Percentiles rank a stretch among this genome's conserved stretches.
Conservation (phyloP, 1,284 basidiomycete species). For the Pseudozyma flocculosa region DNA sequence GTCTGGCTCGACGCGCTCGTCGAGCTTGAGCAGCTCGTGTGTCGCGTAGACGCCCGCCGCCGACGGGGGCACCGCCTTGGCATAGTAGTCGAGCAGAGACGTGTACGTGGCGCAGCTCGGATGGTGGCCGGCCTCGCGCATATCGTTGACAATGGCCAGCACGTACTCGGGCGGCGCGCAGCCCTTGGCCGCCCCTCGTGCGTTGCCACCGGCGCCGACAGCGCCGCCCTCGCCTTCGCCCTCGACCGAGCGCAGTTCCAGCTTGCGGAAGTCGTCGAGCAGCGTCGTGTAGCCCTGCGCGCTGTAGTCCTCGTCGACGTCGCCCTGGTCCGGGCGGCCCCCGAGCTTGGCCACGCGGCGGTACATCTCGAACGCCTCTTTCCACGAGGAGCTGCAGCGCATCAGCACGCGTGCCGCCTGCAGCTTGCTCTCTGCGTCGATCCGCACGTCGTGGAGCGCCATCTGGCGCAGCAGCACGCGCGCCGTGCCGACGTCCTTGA, state of each 20-base stretch:
- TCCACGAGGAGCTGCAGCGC: slow-evolving; percentile 18
- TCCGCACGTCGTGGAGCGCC: slow-evolving; percentile 5
- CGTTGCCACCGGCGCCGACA: no score
- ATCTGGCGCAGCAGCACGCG: slow-evolving; percentile 18
- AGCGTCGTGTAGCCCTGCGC: slow-evolving; percentile 13
- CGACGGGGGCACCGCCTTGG: slow-evolving; percentile 25
- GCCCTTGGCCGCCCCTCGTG: not conserved
- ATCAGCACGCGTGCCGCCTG: slow-evolving; percentile 16
- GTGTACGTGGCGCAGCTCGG: slow-evolving; percentile 71
- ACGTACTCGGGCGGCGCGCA: slow-evolving; percentile 68
- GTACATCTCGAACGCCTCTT: slow-evolving; percentile 33
- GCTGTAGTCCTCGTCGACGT: slow-evolving; percentile 1
- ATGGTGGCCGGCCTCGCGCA: slow-evolving; percentile 69
- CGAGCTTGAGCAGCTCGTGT: slow-evolving; percentile 76
- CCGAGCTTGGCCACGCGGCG: slow-evolving; percentile 4
- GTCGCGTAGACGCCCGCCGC: slow-evolving; percentile 64
- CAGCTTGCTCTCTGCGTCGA: slow-evolving; percentile 10
- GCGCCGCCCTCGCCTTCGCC: not conserved
- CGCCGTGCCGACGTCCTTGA: slow-evolving; percentile 21
- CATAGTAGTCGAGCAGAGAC: slow-evolving; percentile 66
- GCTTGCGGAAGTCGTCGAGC: slow-evolving; percentile 11
- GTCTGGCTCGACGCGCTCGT: slow-evolving; percentile 73
- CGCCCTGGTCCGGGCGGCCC: not conserved
- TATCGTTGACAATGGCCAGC: slow-evolving; percentile 78
- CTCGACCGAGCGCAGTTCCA: slow-evolving; percentile 5